Evolutionary conservation across 306 rosid species (phyloP), one percentile per base, ranked within the genome.

Genomic region (Sechiopsis laciniata): DNA sequence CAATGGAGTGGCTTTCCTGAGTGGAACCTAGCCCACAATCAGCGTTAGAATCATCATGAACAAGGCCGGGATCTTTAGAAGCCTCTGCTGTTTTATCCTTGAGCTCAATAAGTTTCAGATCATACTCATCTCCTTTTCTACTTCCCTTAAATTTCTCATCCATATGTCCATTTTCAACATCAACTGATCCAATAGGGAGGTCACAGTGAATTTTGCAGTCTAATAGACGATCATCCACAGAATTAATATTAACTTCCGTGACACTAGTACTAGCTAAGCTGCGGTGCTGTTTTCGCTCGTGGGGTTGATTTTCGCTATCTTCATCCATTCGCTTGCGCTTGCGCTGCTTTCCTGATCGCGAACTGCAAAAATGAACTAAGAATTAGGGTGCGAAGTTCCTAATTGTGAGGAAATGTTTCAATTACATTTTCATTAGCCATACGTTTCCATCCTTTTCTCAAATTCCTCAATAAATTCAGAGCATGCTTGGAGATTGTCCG

Each of bases 21-120:
- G 67, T 79, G 15, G 79, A 74, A 69, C 57, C 73, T 40, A 84
- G 91, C 7, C 6, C 21, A 15, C 74, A 63, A 76, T 83, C 80
- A 45, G 68, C 80, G 74, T 71, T 86, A 67, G 89, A 37, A 29
- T 62, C 82, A 74, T 79, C 86, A 51, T 77, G 72, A 52, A 67
- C 21, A 17, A 71, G 56, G 54, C 67, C 58, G n/a, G 71, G 72
- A 75, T 75, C 80, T 46, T 75, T 82, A 13, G 73, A 77, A 73
- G 80, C 53, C 66, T 75, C 78, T 61, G 72, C 73, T 56, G 85
- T 88, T 75, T 83, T 80, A 70, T 84, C 76, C 77, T 78, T 86
- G 72, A 89, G 92, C 85, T 90, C 92, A 64, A 87, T 89, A 35
- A 90, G 91, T 81, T 83, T 87, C 17, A 96, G 90, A 77, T 90